Evolutionary conservation across 495 filamentous ascomycete species (phyloP).

Genomic region (Penicillium waksmanii): DNA sequence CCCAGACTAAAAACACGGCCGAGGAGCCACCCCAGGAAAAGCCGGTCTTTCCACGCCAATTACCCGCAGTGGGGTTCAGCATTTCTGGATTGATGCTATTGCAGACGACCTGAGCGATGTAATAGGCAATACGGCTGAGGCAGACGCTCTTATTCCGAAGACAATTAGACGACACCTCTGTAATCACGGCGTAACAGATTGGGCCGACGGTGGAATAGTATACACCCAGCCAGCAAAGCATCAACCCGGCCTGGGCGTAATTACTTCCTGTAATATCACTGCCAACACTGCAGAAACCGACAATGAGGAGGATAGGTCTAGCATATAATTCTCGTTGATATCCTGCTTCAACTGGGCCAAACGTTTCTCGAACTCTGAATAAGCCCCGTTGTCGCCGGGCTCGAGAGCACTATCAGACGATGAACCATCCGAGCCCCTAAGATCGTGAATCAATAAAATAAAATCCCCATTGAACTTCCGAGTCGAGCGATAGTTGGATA

Average conservation of each 20-base stretch:
- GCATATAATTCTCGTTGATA: conserved; percentile 34
- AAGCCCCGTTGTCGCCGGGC: conserved; percentile 47
- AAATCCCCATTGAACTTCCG: conserved; percentile 41
- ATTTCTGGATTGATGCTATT: conserved; percentile 39
- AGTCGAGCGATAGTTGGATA: conserved; percentile 43
- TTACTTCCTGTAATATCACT: conserved; percentile 6
- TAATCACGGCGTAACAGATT: conserved; percentile 37
- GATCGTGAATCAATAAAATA: conserved; percentile 44
- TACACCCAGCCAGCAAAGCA: conserved; percentile 44
- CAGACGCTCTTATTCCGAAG: conserved; percentile 44
- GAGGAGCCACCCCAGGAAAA: conserved; percentile 40
- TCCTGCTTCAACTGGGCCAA: conserved; percentile 34
- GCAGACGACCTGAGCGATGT: conserved; percentile 35
- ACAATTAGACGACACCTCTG: conserved; percentile 43
- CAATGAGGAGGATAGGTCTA: conserved; percentile 10
- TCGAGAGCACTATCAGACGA: conserved; percentile 26
- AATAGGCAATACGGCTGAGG: conserved; percentile 37
- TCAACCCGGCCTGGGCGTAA: conserved; percentile 38
- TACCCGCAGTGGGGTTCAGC: conserved; percentile 43
- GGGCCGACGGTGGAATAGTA: conserved; percentile 50
- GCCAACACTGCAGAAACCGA: no score
- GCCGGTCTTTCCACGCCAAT: conserved; percentile 44
- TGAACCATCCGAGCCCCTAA: conserved; percentile 43
- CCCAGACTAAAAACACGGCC: conserved; percentile 35
- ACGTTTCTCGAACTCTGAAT: conserved; percentile 40